Percentiles rank a stretch among this genome's conserved stretches.
Conservation (phyloP, 1,139 yeast genomes). For the Sugiyamaella neomexicana region DNA sequence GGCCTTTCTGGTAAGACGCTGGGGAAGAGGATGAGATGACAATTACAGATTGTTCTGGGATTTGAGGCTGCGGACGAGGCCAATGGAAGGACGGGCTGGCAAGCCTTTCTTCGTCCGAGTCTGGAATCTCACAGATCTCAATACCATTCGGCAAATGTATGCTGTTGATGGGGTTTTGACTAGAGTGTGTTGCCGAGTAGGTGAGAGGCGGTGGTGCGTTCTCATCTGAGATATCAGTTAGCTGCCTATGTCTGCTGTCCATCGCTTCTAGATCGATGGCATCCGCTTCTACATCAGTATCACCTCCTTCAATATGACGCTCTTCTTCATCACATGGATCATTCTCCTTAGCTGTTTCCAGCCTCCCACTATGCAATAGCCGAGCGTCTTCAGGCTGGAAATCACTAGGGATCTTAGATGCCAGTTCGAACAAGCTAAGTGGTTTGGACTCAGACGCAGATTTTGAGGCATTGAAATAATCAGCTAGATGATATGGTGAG, state of each 20-base stretch:
- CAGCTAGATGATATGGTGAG: not conserved
- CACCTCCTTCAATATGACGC: not conserved
- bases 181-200: too few species aligned
- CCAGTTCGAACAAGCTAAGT: slow-evolving; percentile 1
- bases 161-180: too few species aligned
- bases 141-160: too few species aligned
- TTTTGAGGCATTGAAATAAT: not conserved
- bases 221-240: too few species aligned
- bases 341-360: slow-evolving; percentile 3
- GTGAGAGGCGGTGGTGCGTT: too few species aligned
- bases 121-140: slow-evolving; percentile 10
- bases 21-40: slow-evolving; percentile 9
- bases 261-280: not conserved
- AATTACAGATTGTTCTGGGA: not conserved
- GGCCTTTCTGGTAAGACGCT: too few species aligned
- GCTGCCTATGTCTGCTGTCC: too few species aligned
- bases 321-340: not conserved
- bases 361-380: not conserved
- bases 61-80: not conserved
- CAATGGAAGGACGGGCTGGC: too few species aligned
- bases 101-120: not conserved
- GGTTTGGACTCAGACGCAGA: not conserved
- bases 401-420: slow-evolving; percentile 15
- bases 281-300: slow-evolving; percentile 4
- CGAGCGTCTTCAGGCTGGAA: slow-evolving; percentile 9